A percentile compares a stretch with the other conserved stretches of the same genome.
These are phyloP conservation scores for Rhodomyrtus psidioides DNA, from an alignment of 441 rosid species.

Conservation along the genomic window DNA sequence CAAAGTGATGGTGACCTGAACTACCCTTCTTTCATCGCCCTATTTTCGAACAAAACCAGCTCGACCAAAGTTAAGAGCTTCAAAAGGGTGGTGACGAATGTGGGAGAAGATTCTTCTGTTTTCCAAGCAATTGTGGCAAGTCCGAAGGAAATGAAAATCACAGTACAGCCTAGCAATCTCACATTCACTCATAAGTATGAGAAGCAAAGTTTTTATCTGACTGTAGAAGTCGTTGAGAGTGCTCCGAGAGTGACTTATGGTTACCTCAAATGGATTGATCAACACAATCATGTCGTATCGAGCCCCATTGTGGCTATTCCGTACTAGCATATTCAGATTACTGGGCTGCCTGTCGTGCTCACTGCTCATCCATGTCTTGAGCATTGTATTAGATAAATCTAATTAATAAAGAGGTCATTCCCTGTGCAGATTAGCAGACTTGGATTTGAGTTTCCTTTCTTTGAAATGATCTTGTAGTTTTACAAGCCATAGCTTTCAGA, in stretches of 20 bases:
- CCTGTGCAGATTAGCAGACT: no score
- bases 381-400: no score
- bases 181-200: conserved; percentile 17
- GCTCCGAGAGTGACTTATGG: conserved; percentile 19
- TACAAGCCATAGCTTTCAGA: background rate
- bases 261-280: conserved; percentile 28
- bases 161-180: conserved; percentile 16
- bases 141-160: conserved; percentile 13
- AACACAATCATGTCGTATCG: conserved; percentile 17
- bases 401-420: no score
- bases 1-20: conserved; percentile 31
- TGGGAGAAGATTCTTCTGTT: conserved; percentile 10
- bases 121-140: conserved; percentile 11
- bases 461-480: no score
- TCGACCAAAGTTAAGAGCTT: conserved; percentile 3
- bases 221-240: conserved; percentile 11
- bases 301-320: conserved; percentile 28
- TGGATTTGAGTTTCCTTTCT: no score
- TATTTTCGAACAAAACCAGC: background rate
- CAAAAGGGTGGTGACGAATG: conserved; percentile 20
- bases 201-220: conserved; percentile 8
- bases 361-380: background rate
- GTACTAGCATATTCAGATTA: background rate
- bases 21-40: conserved; percentile 41
- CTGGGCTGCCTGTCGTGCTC: background rate